These are phyloP conservation scores for Populus hybrid DNA, from an alignment of 441 rosid species.

Conservation along the genomic window DNA sequence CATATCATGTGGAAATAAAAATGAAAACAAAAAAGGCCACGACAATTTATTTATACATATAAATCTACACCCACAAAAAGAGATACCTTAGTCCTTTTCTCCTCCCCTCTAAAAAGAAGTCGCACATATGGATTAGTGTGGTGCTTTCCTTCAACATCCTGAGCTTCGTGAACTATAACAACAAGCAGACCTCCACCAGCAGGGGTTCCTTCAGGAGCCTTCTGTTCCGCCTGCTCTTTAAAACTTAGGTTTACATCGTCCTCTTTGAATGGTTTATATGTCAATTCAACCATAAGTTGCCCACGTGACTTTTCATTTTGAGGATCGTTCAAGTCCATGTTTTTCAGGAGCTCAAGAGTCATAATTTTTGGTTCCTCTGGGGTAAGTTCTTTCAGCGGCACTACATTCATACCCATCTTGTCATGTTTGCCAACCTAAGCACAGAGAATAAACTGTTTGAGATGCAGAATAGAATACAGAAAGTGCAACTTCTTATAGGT, in stretches of 20 bases:
- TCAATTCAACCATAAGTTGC: constrained; percentile 69
- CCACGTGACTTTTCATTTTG: constrained; percentile 74
- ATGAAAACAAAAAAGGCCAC: background rate
- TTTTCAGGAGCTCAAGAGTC: constrained; percentile 73
- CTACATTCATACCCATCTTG: constrained; percentile 81
- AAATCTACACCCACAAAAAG: background rate
- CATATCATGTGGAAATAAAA: background rate
- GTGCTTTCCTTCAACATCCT: constrained; percentile 94
- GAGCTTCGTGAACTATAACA: constrained; percentile 83
- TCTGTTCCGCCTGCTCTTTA: constrained; percentile 58
- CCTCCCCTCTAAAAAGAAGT: constrained; percentile 78
- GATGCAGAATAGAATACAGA: constrained; percentile 1
- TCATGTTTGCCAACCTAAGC: constrained; percentile 85
- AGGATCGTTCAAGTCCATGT: constrained; percentile 55
- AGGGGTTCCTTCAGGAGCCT: constrained; percentile 91
- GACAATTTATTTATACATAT: background rate
- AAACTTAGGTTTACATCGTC: constrained; percentile 58
- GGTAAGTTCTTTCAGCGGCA: constrained; percentile 72
- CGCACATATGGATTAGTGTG: constrained; percentile 85
- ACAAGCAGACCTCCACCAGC: constrained; percentile 83
- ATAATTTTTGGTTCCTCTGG: constrained; percentile 65
- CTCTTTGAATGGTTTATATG: constrained; percentile 81
- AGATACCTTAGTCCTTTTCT: constrained; percentile 77
- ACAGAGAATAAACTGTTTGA: constrained; percentile 17
- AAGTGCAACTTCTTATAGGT: constrained; percentile 1